phyloP scores from a whole-genome alignment of 768 basidiomycete species.

The Hysterangium stoloniferum region DNA sequence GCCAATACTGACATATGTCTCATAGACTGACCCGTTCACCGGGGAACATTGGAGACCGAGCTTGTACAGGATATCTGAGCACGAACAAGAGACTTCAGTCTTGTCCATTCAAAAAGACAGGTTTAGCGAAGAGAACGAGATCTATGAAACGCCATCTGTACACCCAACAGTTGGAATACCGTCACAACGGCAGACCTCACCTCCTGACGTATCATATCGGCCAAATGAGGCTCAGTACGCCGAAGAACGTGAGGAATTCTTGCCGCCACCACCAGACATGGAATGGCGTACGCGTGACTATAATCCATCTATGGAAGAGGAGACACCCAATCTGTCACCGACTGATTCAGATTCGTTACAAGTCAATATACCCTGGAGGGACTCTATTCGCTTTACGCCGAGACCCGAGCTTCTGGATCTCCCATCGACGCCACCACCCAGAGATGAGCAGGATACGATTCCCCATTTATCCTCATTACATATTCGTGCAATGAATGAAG shows the following conservation, averaged over 20 bases:
- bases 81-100: not conserved
- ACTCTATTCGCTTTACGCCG: not conserved
- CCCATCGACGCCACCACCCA: not conserved
- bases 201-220: too few species aligned
- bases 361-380: slow-evolving; percentile 6
- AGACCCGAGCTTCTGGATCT: not conserved
- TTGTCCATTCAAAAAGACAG: too few species aligned
- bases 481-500: not conserved
- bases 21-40: too few species aligned
- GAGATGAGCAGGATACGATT: not conserved
- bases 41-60: not conserved
- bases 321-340: not conserved
- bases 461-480: not conserved
- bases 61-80: not conserved
- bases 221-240: too few species aligned
- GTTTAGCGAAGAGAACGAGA: too few species aligned
- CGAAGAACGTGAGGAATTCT: too few species aligned
- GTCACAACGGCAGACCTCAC: too few species aligned
- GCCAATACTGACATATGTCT: too few species aligned
- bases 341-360: slow-evolving; percentile 7
- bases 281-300: too few species aligned
- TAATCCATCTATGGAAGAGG: not conserved
- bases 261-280: too few species aligned
- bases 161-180: too few species aligned
- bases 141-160: too few species aligned